Evolutionary conservation across 495 filamentous ascomycete genomes (phyloP).

Genomic region (Aspergillus heteromorphus): DNA sequence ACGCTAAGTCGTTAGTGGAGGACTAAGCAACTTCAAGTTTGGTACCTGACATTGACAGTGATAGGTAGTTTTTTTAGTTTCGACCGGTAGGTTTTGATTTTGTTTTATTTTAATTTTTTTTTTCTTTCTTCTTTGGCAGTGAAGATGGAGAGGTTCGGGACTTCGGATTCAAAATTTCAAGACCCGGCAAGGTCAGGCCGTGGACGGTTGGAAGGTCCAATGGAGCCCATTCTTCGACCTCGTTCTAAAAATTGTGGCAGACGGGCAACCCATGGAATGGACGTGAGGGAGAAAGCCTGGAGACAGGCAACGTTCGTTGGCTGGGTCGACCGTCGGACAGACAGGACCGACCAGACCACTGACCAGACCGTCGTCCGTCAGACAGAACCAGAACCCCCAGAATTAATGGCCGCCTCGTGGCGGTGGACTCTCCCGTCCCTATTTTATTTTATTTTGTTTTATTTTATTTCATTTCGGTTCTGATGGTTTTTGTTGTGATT

Average conservation of each 20-base stretch:
- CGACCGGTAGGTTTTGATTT: background rate
- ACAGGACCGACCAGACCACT: too few relatives aligned
- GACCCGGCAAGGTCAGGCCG: background rate
- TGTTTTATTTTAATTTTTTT: too few relatives aligned
- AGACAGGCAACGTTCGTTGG: background rate
- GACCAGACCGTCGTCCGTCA: too few relatives aligned
- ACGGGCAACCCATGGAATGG: slow-evolving; percentile 2
- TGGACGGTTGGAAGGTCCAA: background rate
- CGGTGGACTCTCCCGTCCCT: slow-evolving; percentile 5
- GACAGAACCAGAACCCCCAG: too few relatives aligned
- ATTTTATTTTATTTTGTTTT: slow-evolving; percentile 2
- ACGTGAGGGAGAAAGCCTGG: background rate
- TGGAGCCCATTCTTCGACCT: background rate
- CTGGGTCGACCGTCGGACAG: background rate
- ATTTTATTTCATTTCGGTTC: background rate
- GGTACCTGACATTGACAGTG: slow-evolving; percentile 9
- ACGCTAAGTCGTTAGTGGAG: slow-evolving; percentile 1
- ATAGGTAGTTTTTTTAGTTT: background rate
- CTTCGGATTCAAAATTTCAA: background rate
- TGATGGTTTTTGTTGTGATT: background rate
- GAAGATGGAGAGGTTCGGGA: too few relatives aligned
- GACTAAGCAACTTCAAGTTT: slow-evolving; percentile 8
- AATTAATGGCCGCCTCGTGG: slow-evolving; percentile 15
- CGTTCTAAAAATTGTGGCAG: slow-evolving; percentile 1
- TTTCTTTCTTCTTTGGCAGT: too few relatives aligned